Evolutionary conservation across 164 flowering plant genomes (phyloP).

Genomic region (Nelumbo lutea): DNA sequence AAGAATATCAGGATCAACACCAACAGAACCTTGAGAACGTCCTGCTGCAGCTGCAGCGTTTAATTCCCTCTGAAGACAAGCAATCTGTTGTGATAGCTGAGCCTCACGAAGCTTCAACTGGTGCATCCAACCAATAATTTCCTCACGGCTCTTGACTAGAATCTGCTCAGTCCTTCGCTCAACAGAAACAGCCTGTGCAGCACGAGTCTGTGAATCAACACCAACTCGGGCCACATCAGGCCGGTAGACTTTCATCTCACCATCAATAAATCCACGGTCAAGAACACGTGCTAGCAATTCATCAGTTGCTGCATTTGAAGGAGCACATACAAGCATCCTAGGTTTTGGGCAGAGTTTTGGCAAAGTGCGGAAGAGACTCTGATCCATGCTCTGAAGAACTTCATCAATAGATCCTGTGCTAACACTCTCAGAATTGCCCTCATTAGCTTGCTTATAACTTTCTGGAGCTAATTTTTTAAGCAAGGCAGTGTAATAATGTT

Average conservation of each 20-base stretch:
- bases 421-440: constrained; percentile 36
- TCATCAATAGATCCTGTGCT: constrained; percentile 60
- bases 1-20: constrained; percentile 72
- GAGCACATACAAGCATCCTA: constrained; percentile 80
- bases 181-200: constrained; percentile 80
- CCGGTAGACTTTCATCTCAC: constrained; percentile 72
- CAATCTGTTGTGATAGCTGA: constrained; percentile 47
- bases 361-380: constrained; percentile 64
- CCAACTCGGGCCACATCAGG: constrained; percentile 84
- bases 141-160: constrained; percentile 44
- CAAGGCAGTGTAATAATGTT: constrained; percentile 21
- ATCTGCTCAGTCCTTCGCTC: constrained; percentile 73
- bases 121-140: constrained; percentile 56
- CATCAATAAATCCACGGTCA: constrained; percentile 80
- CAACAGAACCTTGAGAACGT: constrained; percentile 70
- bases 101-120: constrained; percentile 45
- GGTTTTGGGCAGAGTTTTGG: constrained; percentile 79
- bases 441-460: constrained; percentile 17
- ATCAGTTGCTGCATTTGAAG: constrained; percentile 84
- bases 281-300: constrained; percentile 80
- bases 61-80: constrained; percentile 48
- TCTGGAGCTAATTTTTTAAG: background rate
- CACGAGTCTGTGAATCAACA: constrained; percentile 70
- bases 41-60: constrained; percentile 45
- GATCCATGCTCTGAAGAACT: constrained; percentile 77